Base-by-base conservation (phyloP, 257 asterid genomes). In the Rehmannia glutinosa region DNA sequence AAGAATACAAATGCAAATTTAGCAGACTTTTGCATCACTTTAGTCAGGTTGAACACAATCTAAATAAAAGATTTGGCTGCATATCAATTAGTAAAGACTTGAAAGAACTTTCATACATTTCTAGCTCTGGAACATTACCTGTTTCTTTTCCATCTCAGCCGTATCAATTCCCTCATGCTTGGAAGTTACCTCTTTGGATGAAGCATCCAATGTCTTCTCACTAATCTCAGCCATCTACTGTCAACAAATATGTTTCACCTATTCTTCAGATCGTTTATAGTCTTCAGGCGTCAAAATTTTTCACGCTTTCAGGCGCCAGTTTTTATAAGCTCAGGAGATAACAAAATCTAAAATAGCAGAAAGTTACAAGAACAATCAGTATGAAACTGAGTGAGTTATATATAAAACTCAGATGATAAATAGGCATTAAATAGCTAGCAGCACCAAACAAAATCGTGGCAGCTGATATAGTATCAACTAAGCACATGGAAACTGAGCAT, bases 211-310 rank as follows among this genome's bases (percentile, higher is more conserved):
- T 35, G 15, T 35, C 39, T 64, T 36, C 46, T 36, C 67, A 9
- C 54, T 45, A 45, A 21, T 65, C 54, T 65, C 68, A 64, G 43
- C 43, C 72, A 72, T 64, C 16, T 15, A n/a, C 24, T 64, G 2
- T 2, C n/a, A 62, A 68, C 3, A 63, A 39, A 33, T 70, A 17
- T 23, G 33, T 24, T 17, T 28, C 23, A 32, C 17, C 5, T 50
- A 35, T 25, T 16, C 13, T 17, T 28, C 8, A 6, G 55, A 24
- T 33, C 8, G n/a, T 56, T 67, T 15, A 21, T 43, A 19, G 52
- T 23, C 12, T 65, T 35, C 25, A 3, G 17, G 13, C 25, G 47
- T 32, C 11, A 61, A 41, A 21, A 19, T 24, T 23, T 20, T 25
- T 6, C n/a, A 23, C 6, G 30, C 53, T 33, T 47, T 46, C 13